phyloP scores from a whole-genome alignment of 768 basidiomycete genomes.

The Rhodotorula graminis region DNA sequence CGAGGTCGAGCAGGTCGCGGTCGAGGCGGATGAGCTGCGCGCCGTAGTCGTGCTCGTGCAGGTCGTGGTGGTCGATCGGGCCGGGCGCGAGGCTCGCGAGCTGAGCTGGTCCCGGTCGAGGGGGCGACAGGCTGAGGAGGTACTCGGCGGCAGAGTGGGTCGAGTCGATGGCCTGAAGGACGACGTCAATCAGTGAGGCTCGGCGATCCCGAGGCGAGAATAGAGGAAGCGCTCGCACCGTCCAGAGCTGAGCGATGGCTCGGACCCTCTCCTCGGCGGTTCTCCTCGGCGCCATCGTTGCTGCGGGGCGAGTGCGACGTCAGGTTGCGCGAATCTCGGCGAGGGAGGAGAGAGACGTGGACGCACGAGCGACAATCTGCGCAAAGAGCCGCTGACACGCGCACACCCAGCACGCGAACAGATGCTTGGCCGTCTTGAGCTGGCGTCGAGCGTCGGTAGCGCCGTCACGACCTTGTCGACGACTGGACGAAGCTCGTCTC shows the following conservation, averaged over 20 bases:
- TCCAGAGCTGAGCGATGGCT: background rate
- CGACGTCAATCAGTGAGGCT: background rate
- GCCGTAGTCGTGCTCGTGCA: conserved; percentile 18
- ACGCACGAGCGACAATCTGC: conserved; percentile 4
- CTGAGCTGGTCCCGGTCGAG: background rate
- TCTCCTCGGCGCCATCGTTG: background rate
- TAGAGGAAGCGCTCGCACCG: background rate
- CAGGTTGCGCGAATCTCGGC: no score
- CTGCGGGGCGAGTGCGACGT: background rate
- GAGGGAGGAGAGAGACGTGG: background rate
- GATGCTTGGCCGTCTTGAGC: conserved; percentile 18
- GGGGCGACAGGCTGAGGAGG: background rate
- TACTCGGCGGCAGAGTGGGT: conserved; percentile 10
- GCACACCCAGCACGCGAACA: conserved; percentile 14
- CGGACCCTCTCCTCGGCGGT: background rate
- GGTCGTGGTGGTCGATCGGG: background rate
- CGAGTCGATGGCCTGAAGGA: conserved; percentile 3
- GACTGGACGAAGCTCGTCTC: background rate
- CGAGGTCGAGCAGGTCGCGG: conserved; percentile 16
- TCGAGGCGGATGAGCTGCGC: conserved; percentile 12
- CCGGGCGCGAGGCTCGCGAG: background rate
- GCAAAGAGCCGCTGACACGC: conserved; percentile 11
- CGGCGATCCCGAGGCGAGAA: no score
- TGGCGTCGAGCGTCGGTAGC: background rate
- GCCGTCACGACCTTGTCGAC: background rate